Evolutionary conservation across 2,329 filamentous ascomycete species (phyloP).

Genomic region (Meredithiella fracta): DNA sequence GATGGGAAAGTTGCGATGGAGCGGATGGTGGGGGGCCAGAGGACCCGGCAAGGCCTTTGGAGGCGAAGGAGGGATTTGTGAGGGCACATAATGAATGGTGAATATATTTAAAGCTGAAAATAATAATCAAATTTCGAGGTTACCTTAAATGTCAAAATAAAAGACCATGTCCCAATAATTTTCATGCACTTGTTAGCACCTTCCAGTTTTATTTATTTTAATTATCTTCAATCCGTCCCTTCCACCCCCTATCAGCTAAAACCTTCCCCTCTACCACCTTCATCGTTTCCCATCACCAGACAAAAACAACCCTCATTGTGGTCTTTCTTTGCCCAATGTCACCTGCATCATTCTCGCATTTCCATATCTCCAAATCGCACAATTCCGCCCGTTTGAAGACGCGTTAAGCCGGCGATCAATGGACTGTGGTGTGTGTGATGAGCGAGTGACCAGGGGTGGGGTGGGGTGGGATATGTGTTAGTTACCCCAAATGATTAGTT

Average conservation of each 20-base stretch:
- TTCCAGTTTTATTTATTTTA: no score
- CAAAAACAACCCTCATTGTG: not conserved
- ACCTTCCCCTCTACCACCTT: not conserved
- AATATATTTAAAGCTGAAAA: no score
- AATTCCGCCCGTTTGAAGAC: constrained; percentile 22
- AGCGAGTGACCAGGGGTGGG: not conserved
- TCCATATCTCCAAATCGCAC: not conserved
- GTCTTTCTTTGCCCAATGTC: not conserved
- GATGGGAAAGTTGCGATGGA: constrained; percentile 61
- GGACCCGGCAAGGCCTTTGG: not conserved
- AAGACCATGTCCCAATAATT: no score
- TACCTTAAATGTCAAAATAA: no score
- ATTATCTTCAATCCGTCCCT: no score
- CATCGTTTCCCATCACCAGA: no score
- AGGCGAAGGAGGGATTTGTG: not conserved
- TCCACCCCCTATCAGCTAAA: no score
- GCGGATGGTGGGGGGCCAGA: constrained; percentile 16
- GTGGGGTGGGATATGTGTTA: constrained; percentile 15
- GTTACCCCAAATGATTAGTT: constrained; percentile 14
- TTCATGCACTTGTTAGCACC: no score
- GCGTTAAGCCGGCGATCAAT: constrained; percentile 25
- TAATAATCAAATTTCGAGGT: no score
- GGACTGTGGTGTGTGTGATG: no score
- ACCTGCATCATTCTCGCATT: not conserved
- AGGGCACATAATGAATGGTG: not conserved